Base-by-base conservation (phyloP, 2,329 filamentous ascomycete genomes). In the Chaetothyriales sp. region DNA sequence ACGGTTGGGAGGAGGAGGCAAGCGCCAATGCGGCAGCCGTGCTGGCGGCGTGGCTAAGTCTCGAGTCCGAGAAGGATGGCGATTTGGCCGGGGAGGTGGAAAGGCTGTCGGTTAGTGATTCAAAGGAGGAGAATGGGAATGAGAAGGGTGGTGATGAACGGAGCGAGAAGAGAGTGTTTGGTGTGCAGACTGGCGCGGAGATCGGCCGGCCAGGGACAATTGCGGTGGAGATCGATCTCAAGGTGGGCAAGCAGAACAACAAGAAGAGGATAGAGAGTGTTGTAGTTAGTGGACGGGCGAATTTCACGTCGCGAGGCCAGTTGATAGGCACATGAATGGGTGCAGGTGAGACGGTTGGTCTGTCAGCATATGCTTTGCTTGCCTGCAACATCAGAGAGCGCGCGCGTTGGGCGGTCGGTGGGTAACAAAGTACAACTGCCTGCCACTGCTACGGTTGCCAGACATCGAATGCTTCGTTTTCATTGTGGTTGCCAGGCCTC, bases 171-270 rank as follows among this genome's bases (percentile, higher is more conserved):
- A 56, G 61, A 44, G 67, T 63, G 49, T 80, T 76, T 56, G 68
- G 72, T 51, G 68, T 84, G 55, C 75, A 75, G 52, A 81, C 84
- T 66, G 81, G 80, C 0, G 77, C 83, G 8, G 80, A 84, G 65
- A 83, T 84, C 76, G 80, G 79, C 5, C 66, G 79, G 56, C 58
- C 64, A 6, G 67, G 65, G 58, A 66, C 68, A 51, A 69, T 69
- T 49, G 64, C 63, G 5, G 60, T 69, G 10, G 61, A 59, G 22
- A 63, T 66, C 15, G 56, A 49, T 64, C 66, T 51, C 73, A 77
- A 61, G 73, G 73, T 9, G 67, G 58, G 62, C 9, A 58, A 51
- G 28, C 55, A 57, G 43, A 55, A 51, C 73, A 55, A 51, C 73
- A 12, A 73, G 75, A 62, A 75, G 75, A 68, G 73, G 49, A 63